These are phyloP conservation scores for Phytophthora tubulina DNA, from an alignment of 352 stramenopile species.

Conservation along the genomic window DNA sequence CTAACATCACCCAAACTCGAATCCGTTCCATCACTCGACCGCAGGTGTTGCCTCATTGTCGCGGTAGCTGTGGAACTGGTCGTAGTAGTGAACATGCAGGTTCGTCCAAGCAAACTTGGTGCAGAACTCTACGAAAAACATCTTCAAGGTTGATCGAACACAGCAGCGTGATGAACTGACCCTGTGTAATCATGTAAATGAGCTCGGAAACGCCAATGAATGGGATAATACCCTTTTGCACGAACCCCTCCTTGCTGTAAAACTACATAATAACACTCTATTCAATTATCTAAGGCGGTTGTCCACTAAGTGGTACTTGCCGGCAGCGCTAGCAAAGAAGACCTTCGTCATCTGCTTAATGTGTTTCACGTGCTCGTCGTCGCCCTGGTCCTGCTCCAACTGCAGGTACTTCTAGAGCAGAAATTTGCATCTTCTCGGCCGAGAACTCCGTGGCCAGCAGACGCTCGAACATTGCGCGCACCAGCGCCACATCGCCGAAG, in stretches of 20 bases:
- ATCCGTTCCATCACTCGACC: slow-evolving; percentile 15
- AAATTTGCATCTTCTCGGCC: slow-evolving; percentile 98
- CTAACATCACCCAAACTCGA: slow-evolving; percentile 40
- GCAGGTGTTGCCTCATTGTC: slow-evolving; percentile 12
- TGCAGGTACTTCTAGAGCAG: slow-evolving; percentile 97
- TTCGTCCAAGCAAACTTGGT: slow-evolving; percentile 64
- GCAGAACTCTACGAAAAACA: slow-evolving; percentile 59
- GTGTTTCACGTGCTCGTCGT: slow-evolving; percentile 84
- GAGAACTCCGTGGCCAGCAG: slow-evolving; percentile 94
- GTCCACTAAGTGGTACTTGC: slow-evolving; percentile 35
- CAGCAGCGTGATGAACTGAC: slow-evolving; percentile 63
- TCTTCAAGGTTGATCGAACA: slow-evolving; percentile 53
- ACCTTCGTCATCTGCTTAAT: slow-evolving; percentile 95
- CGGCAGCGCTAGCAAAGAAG: slow-evolving; percentile 87
- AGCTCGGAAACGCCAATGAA: no score
- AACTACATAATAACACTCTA: slow-evolving; percentile 43
- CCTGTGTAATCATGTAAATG: slow-evolving; percentile 31
- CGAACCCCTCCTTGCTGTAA: slow-evolving; percentile 21
- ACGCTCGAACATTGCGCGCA: slow-evolving; percentile 91
- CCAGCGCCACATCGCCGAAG: slow-evolving; percentile 82
- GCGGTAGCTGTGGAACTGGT: background rate
- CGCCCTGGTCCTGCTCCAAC: slow-evolving; percentile 94
- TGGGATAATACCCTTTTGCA: background rate
- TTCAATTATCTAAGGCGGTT: slow-evolving; percentile 38
- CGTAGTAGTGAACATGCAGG: slow-evolving; percentile 40